A percentile compares a stretch with the other conserved stretches of the same genome.
These are phyloP conservation scores for Punica granatum DNA, from an alignment of 345 rosid genomes.

Conservation along the genomic window DNA sequence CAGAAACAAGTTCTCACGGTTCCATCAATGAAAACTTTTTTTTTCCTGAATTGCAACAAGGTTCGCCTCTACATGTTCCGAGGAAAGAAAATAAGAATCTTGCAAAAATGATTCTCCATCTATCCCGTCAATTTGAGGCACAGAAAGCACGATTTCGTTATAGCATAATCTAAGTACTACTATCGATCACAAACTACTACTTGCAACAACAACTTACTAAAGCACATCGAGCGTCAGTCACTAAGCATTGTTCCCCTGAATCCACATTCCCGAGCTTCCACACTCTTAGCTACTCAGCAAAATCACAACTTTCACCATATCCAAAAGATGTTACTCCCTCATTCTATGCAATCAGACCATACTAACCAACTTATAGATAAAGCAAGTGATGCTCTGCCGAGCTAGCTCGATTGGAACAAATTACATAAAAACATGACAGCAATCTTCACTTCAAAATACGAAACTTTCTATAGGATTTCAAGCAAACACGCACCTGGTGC, in stretches of 20 bases:
- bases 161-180: background rate
- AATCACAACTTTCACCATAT: background rate
- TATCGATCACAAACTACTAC: background rate
- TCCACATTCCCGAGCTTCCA: background rate
- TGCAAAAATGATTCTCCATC: background rate
- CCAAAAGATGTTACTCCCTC: background rate
- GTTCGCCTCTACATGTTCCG: background rate
- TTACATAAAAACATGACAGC: background rate
- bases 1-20: background rate
- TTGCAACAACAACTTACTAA: background rate
- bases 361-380: background rate
- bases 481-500: slow-evolving; percentile 50
- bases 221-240: background rate
- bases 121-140: background rate
- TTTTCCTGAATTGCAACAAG: background rate
- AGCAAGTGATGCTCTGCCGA: background rate
- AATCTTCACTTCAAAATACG: background rate
- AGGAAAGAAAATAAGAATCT: background rate
- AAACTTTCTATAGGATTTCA: background rate
- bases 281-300: background rate
- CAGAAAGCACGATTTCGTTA: background rate
- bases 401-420: background rate
- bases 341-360: background rate
- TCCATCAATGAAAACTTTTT: background rate
- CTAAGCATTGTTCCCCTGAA: background rate